phyloP scores from a whole-genome alignment of 140 eudicot species.

The Cichorium intybus region DNA sequence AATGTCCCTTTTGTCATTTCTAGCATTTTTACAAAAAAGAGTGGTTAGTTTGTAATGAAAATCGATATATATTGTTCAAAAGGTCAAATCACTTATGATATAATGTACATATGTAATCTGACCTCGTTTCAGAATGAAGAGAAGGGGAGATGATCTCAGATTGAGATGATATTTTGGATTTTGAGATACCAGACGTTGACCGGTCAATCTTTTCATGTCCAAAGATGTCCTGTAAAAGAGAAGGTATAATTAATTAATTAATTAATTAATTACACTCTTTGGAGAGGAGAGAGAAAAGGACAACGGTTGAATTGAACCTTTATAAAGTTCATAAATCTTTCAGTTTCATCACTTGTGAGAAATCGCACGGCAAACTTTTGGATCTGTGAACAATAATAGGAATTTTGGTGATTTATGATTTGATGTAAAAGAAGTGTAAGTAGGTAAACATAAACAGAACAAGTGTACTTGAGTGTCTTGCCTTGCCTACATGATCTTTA shows the following conservation, averaged over 20 bases:
- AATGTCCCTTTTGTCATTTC: not conserved
- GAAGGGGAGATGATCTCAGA: conserved; percentile 51
- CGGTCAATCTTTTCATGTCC: conserved; percentile 32
- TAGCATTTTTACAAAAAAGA: not conserved
- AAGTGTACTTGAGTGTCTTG: conserved; percentile 32
- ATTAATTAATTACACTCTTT: conserved; percentile 2
- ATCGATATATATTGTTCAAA: not conserved
- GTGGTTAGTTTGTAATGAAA: not conserved
- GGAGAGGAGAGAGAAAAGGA: not conserved
- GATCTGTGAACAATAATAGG: conserved; percentile 49
- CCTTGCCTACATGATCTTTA: conserved; percentile 56
- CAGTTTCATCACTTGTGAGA: conserved; percentile 41
- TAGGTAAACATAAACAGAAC: conserved; percentile 10
- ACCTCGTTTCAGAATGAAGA: conserved; percentile 35
- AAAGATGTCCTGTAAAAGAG: conserved; percentile 49
- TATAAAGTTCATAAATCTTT: conserved; percentile 42
- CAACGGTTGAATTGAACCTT: conserved; percentile 45
- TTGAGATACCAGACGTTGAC: conserved; percentile 31
- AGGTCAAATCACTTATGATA: not conserved
- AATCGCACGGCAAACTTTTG: conserved; percentile 80
- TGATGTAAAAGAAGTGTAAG: conserved; percentile 8
- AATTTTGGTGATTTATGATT: not conserved
- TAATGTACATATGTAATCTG: conserved; percentile 1
- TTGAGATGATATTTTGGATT: conserved; percentile 51
- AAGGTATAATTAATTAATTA: conserved; percentile 16